Base-by-base conservation (phyloP, 768 basidiomycete genomes). In the Panaeolus cyanescens region DNA sequence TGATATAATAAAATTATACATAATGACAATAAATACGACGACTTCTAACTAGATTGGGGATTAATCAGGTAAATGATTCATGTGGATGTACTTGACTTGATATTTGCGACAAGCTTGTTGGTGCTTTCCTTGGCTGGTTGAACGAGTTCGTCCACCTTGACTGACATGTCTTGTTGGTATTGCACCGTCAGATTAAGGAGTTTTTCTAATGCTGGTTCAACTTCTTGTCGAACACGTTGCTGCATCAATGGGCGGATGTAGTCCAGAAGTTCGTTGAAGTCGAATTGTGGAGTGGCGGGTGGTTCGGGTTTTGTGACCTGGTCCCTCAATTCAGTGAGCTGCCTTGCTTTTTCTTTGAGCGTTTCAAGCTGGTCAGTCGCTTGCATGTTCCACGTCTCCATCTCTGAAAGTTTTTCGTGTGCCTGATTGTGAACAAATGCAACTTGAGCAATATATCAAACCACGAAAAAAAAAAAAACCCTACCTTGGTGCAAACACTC, bases 331-430 rank as follows among this genome's bases (percentile, higher is more conserved):
- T 22, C 1, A 15, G 13, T 15, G 13, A 75, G 71, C 8, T 56
- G 61, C 34, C 69, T 67, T 0, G 77, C 54, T 54, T 72, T 67
- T 8, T 62, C 60, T 15, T 64, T 70, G 20, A 78, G 54, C 7
- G 66, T 64, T 25, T 64, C 56, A 13, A 78, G 70, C 31, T 62
- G 59, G 7, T 36, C 58, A 5, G 37, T 56, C 37, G 74, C 69
- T 39, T 66, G 65, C 36, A 62, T 33, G 28, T 68, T 69, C 65
- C 65, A 56, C 30, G 64, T 39, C 31, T 69, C 68, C n/a, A 70
- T 66, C 13, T 62, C 63, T 56, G 31, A 12, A 28, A 63, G 64
- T 34, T 63, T 59, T 25, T 28, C 19, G 31, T 62, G 62, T 19
- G 63, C 66, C 70, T 71, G 31, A 22, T 60, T 9, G 8, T 31